phyloP scores from a whole-genome alignment of 208 protist genomes.

The Paratrypanosoma confusum region DNA sequence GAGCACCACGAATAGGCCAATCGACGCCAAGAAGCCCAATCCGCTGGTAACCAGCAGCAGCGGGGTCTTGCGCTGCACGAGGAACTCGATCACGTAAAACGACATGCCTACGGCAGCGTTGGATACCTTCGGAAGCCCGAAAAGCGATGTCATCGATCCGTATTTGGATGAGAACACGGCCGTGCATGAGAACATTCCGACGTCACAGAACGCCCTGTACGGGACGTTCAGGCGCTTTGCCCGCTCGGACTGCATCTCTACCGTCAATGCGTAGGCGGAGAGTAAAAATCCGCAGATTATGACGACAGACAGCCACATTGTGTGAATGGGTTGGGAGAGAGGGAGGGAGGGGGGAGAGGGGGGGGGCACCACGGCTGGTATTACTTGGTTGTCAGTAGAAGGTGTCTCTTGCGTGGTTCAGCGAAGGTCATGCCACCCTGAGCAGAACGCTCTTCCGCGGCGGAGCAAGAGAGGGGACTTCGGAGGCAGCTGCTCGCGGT shows the following conservation, averaged over 20 bases:
- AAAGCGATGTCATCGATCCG: conserved; percentile 27
- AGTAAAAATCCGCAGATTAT: conserved; percentile 44
- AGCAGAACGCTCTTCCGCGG: no score
- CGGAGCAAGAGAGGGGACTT: no score
- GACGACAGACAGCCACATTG: no score
- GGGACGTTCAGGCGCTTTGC: conserved; percentile 22
- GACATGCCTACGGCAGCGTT: conserved; percentile 48
- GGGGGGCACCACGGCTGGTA: no score
- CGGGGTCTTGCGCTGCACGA: conserved; percentile 15
- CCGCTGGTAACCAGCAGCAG: conserved; percentile 35
- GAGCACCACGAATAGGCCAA: conserved; percentile 39
- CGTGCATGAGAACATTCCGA: conserved; percentile 64
- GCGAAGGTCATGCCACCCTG: no score
- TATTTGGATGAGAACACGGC: conserved; percentile 63
- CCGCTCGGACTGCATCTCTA: conserved; percentile 32
- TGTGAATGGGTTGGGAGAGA: no score
- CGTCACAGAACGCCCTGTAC: conserved; percentile 56
- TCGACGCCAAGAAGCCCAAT: conserved; percentile 20
- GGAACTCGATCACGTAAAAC: conserved; percentile 45
- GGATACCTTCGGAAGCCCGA: conserved; percentile 50
- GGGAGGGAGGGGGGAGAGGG: no score
- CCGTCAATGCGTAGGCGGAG: conserved; percentile 54
- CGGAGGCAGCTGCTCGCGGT: no score
- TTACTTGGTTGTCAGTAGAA: no score
- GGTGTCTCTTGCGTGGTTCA: no score